phyloP scores from a whole-genome alignment of 108 stramenopile species.

The Craspedostauros australis region DNA sequence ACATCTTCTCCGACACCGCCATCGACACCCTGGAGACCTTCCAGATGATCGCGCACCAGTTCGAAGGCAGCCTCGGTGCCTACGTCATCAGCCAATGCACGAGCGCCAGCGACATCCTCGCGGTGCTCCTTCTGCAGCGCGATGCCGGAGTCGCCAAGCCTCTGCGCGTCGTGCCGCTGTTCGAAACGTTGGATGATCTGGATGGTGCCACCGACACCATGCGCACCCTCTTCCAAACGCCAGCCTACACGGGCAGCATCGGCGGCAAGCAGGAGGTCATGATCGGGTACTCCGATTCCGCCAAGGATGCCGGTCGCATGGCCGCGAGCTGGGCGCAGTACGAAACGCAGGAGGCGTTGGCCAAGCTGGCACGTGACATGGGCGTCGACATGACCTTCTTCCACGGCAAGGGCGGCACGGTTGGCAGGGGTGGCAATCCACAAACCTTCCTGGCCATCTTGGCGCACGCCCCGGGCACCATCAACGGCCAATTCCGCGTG shows the following conservation, averaged over 20 bases:
- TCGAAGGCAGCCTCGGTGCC: constrained; percentile 85
- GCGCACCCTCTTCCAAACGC: constrained; percentile 75
- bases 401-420: constrained; percentile 98
- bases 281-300: constrained; percentile 97
- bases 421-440: constrained; percentile 96
- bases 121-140: constrained; percentile 87
- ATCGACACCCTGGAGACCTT: constrained; percentile 76
- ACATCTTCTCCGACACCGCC: constrained; percentile 58
- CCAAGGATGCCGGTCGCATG: constrained; percentile 96
- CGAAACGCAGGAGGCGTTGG: constrained; percentile 87
- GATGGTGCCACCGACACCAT: constrained; percentile 86
- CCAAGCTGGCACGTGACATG: constrained; percentile 75
- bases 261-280: constrained; percentile 92
- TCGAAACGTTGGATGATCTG: constrained; percentile 94
- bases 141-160: constrained; percentile 91
- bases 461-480: constrained; percentile 90
- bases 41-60: constrained; percentile 77
- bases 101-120: constrained; percentile 87
- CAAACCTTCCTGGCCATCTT: constrained; percentile 75
- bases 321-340: constrained; percentile 96
- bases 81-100: constrained; percentile 96
- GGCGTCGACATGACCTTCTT: constrained; percentile 77
- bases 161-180: constrained; percentile 93
- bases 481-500: constrained; percentile 96
- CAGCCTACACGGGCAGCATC: constrained; percentile 84